Percentiles rank a stretch among this genome's conserved stretches.
Conservation (phyloP, 106 monocot species). For the Dendrobium officinale region DNA sequence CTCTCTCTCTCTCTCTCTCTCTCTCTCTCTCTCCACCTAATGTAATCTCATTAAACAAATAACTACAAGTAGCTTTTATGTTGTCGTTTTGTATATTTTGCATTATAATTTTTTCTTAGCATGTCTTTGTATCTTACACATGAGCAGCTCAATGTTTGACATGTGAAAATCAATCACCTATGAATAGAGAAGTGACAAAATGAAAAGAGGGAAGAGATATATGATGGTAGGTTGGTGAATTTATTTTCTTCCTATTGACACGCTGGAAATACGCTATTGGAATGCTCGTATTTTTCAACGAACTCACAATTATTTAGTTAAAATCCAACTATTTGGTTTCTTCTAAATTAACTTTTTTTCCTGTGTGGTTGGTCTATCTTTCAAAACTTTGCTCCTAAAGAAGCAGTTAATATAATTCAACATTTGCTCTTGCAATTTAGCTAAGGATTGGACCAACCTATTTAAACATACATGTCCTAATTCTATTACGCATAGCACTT, state of each 20-base stretch:
- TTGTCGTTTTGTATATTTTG: background rate
- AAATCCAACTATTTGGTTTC: background rate
- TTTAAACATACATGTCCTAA: background rate
- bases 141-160: conserved; percentile 77
- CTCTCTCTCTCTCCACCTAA: background rate
- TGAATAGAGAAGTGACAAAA: conserved; percentile 72
- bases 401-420: background rate
- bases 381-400: background rate
- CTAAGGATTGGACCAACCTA: background rate
- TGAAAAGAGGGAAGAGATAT: conserved; percentile 82
- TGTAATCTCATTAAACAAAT: background rate
- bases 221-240: conserved; percentile 85
- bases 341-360: background rate
- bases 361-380: background rate
- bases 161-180: conserved; percentile 66
- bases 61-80: background rate
- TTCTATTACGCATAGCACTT: background rate
- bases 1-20: no score
- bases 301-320: background rate
- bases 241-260: background rate
- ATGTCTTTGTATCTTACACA: background rate
- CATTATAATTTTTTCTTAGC: background rate
- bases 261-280: background rate
- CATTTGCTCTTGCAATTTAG: background rate
- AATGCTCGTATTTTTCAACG: background rate